Base-by-base conservation (phyloP, 257 asterid genomes). In the Schizonepeta tenuifolia region DNA sequence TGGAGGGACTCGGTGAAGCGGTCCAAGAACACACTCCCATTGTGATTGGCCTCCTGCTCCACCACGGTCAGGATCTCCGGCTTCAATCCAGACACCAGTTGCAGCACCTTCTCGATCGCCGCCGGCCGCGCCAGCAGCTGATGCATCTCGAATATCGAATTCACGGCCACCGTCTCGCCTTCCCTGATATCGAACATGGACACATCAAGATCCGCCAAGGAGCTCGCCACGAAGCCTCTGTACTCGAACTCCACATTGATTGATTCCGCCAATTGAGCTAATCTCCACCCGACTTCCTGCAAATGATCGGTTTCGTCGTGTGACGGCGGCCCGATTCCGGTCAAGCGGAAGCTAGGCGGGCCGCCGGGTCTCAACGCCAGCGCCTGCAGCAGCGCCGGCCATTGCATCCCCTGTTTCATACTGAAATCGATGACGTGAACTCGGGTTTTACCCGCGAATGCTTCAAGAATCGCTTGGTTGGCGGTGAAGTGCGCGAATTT, bases 401-500 rank as follows among this genome's bases (percentile, higher is more conserved):
- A 93, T 47, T 93, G 98, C 96, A 91, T 86, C 66, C 98, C 98
- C 73, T 93, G 97, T 35, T 89, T 91, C 89, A 91, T 91, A 12
- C 96, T 81, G 77, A 90, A 93, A 86, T 93, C 98, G 26, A 90
- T 87, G 0, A 90, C 90, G 65, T 93, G 98, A 0, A 93, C 97
- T 0, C 84, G 79, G 0, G 0, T 74, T 73, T 89, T 88, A 18
- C 88, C 90, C 0, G 83, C 84, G 40, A 93, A 85, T 2, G 96
- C 98, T 59, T 93, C 97, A 4, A 90, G 85, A 6, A 93, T 93
- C 0, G 96, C 98, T 70, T 93, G 98, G 70, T 93, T 91, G 0
- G 98, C 98, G 1, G 98, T 93, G 61, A 93, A 93, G 75, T 93
- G 98, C 0, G 97, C 94, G 77, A 93, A 93, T 66, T 93, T 93